phyloP scores from a whole-genome alignment of 2,329 filamentous ascomycete genomes.

The Volutella citrinella region DNA sequence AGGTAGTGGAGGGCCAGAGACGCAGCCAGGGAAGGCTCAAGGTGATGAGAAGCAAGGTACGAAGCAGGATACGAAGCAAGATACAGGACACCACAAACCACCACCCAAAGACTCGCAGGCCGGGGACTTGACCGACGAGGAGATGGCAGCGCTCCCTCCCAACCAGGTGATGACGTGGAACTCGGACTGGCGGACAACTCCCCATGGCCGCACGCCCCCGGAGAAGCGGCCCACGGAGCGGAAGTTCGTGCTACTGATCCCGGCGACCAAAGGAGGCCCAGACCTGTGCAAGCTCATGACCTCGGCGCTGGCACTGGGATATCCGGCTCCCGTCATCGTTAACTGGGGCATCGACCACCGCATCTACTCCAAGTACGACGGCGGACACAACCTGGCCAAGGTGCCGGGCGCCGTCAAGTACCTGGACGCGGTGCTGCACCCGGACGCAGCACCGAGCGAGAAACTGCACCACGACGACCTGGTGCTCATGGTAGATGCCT shows the following conservation, averaged over 20 bases:
- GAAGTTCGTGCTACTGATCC: conserved; percentile 15
- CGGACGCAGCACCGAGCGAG: conserved; percentile 3
- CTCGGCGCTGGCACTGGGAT: conserved; percentile 21
- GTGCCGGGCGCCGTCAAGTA: conserved; percentile 25
- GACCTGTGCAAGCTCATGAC: conserved; percentile 26
- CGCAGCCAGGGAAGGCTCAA: too few relatives aligned
- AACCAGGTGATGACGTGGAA: too few relatives aligned
- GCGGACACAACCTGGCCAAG: conserved; percentile 27
- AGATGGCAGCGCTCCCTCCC: too few relatives aligned
- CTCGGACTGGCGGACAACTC: too few relatives aligned
- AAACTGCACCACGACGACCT: conserved; percentile 20
- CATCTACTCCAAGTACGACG: conserved; percentile 1
- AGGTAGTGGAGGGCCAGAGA: too few relatives aligned
- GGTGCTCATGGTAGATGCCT: conserved; percentile 23
- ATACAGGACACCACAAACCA: too few relatives aligned
- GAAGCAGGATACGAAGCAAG: too few relatives aligned
- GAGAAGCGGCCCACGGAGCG: too few relatives aligned
- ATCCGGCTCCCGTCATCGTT: conserved; percentile 24
- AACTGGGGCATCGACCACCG: conserved; percentile 23
- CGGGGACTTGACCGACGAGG: too few relatives aligned
- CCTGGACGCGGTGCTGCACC: conserved; percentile 14
- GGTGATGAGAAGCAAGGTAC: too few relatives aligned
- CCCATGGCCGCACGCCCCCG: too few relatives aligned
- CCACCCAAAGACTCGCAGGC: too few relatives aligned
- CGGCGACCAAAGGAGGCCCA: conserved; percentile 17